phyloP scores from a whole-genome alignment of 106 monocot species.

The Xerophyta viscosa region DNA sequence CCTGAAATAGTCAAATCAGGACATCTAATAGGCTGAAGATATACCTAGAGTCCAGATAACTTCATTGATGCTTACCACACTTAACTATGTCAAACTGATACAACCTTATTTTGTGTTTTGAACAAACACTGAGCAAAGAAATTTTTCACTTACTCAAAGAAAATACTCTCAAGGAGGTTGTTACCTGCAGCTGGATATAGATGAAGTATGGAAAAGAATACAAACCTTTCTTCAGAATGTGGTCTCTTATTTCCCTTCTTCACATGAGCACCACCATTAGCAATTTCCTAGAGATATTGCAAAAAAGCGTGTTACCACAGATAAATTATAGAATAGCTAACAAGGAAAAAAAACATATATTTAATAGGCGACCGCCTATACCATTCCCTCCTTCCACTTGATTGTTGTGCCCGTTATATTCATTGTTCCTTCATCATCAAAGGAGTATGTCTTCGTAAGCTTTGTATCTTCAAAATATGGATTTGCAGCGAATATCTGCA shows the following conservation, averaged over 20 bases:
- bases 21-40: too few relatives aligned
- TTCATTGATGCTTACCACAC: too few relatives aligned
- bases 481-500: slow-evolving; percentile 60
- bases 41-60: too few relatives aligned
- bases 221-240: slow-evolving; percentile 53
- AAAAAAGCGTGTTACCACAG: neutral
- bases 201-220: neutral
- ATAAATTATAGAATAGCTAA: neutral
- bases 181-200: too few relatives aligned
- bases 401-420: slow-evolving; percentile 53
- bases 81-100: too few relatives aligned
- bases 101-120: neutral
- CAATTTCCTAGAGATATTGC: slow-evolving; percentile 36
- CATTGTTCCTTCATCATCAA: slow-evolving; percentile 53
- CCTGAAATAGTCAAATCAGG: too few relatives aligned
- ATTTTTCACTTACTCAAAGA: neutral
- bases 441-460: slow-evolving; percentile 48
- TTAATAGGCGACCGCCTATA: slow-evolving; percentile 10
- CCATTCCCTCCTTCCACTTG: slow-evolving; percentile 75
- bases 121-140: neutral
- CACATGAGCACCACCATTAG: slow-evolving; percentile 40
- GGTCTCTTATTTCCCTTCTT: slow-evolving; percentile 57
- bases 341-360: neutral
- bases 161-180: neutral
- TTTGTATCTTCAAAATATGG: slow-evolving; percentile 70